Evolutionary conservation across 306 rosid genomes (phyloP).

Genomic region (Dryas alaskensis): DNA sequence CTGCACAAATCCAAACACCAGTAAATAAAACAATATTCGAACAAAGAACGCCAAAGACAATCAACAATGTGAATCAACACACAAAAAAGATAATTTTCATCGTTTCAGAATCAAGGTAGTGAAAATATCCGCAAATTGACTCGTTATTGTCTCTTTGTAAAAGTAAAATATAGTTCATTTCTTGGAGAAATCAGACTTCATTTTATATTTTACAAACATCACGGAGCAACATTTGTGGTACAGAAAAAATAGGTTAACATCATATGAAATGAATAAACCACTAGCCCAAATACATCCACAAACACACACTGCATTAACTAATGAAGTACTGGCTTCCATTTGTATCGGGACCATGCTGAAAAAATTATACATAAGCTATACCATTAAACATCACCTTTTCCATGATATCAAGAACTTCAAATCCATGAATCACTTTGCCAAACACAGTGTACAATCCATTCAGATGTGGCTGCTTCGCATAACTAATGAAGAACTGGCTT

Average conservation of each 20-base stretch:
- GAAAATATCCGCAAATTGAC: no score
- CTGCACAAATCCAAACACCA: conserved; percentile 8
- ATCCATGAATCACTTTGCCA: conserved; percentile 93
- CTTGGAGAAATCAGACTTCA: neutral
- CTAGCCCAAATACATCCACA: neutral
- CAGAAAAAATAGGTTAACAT: neutral
- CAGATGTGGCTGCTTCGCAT: conserved; percentile 89
- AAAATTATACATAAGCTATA: neutral
- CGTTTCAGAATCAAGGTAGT: no score
- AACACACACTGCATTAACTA: neutral
- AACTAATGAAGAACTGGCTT: conserved; percentile 78
- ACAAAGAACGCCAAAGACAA: neutral
- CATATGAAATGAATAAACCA: neutral
- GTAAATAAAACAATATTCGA: neutral
- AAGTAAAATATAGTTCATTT: neutral
- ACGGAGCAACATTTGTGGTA: neutral
- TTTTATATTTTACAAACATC: neutral
- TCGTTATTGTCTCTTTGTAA: neutral
- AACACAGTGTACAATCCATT: conserved; percentile 81
- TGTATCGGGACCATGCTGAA: neutral
- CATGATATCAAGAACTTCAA: conserved; percentile 96
- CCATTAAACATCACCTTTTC: conserved; percentile 63
- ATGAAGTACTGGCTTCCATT: no score
- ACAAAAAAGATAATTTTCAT: no score
- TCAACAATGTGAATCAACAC: neutral